Evolutionary conservation across 371 early-diverging fungal genomes (phyloP).

Genomic region (Mortierella sp.): DNA sequence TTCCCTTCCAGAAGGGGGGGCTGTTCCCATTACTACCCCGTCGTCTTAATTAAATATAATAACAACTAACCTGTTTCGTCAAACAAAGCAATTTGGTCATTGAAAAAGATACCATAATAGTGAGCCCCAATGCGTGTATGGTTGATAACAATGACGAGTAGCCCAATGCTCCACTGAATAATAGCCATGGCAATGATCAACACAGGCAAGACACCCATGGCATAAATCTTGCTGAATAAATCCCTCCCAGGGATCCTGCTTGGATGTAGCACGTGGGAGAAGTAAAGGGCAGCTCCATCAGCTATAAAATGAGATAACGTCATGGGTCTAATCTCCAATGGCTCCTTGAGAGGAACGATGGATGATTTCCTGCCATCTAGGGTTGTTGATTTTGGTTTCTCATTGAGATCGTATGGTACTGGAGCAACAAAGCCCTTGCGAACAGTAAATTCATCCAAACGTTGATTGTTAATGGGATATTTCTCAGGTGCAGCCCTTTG

Average conservation of each 20-base stretch:
- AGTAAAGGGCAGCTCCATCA: conserved; percentile 32
- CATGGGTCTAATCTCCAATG: conserved; percentile 30
- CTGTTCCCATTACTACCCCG: too few relatives aligned
- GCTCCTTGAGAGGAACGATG: conserved; percentile 17
- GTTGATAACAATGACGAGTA: conserved; percentile 30
- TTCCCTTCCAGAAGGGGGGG: too few relatives aligned
- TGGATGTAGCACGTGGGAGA: conserved; percentile 30
- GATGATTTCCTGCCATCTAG: neutral
- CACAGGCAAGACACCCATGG: conserved; percentile 42
- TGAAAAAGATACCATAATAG: conserved; percentile 28
- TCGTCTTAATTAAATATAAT: too few relatives aligned
- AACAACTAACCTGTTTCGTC: conserved; percentile 28
- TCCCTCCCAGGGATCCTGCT: conserved; percentile 40
- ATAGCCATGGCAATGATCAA: conserved; percentile 34
- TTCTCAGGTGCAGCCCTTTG: conserved; percentile 19
- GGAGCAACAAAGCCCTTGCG: neutral
- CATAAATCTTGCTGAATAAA: conserved; percentile 28
- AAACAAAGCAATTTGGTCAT: conserved; percentile 31
- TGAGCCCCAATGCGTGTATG: conserved; percentile 22
- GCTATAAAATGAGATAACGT: conserved; percentile 13
- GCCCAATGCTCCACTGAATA: conserved; percentile 31
- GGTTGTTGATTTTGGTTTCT: neutral
- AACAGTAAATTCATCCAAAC: conserved; percentile 24
- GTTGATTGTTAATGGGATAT: conserved; percentile 6
- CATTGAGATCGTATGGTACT: neutral